Percentiles rank a stretch among this genome's conserved stretches.
Conservation (phyloP, 192 early-diverging fungal genomes). For the Backusella sp. region DNA sequence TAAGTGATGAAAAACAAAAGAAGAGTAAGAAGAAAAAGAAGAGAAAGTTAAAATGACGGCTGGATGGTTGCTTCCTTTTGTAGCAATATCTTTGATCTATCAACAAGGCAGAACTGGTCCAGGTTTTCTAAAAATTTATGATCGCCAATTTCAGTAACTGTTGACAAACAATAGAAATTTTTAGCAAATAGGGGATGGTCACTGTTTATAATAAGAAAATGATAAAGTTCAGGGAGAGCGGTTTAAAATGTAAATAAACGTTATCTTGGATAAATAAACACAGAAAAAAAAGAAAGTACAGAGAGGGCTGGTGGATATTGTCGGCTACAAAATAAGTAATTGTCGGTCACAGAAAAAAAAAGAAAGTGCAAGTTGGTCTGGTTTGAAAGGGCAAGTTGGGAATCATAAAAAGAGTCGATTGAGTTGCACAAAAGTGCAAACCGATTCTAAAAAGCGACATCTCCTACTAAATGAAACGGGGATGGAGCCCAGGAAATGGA, state of each 20-base stretch:
- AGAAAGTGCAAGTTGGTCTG: no score
- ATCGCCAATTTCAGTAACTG: neutral
- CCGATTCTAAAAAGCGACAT: neutral
- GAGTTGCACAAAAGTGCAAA: neutral
- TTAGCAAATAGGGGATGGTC: neutral
- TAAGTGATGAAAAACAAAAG: neutral
- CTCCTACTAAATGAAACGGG: neutral
- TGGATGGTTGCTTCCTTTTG: neutral
- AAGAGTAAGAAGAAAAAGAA: neutral
- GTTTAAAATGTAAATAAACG: neutral
- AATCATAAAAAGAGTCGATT: neutral
- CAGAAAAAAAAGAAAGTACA: neutral
- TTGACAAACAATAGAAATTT: slow-evolving; percentile 6
- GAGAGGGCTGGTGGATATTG: no score
- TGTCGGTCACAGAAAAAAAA: no score
- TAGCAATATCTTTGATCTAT: neutral
- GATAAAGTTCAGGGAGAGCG: neutral
- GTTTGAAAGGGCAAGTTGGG: no score
- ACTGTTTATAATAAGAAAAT: neutral
- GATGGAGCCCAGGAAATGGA: neutral
- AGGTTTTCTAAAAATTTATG: neutral
- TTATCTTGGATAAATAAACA: neutral
- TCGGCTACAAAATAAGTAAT: no score
- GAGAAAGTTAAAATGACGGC: neutral
- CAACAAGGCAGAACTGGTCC: neutral